Percentiles rank a stretch among this genome's conserved stretches.
Conservation (phyloP, 2,329 filamentous ascomycete genomes). For the Lachnellula willkommii region DNA sequence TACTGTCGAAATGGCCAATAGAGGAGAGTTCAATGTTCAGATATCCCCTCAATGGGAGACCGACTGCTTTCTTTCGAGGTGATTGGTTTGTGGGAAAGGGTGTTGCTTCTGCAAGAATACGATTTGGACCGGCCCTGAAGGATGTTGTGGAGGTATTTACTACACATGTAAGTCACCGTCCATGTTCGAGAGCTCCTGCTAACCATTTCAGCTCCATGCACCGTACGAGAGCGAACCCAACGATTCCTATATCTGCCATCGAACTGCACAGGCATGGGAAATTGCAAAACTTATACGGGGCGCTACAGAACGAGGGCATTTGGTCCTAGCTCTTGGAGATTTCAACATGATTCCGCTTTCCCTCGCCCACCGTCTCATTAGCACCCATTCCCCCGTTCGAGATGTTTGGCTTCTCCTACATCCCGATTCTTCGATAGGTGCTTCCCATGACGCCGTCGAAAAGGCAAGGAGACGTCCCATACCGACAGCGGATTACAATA, state of each 20-base stretch:
- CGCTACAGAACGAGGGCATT: conserved; percentile 71
- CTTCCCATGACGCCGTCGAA: conserved; percentile 63
- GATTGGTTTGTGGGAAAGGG: conserved; percentile 98
- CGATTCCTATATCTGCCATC: conserved; percentile 85
- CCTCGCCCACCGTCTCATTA: conserved; percentile 77
- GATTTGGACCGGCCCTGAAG: conserved; percentile 57
- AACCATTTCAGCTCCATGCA: conserved; percentile 63
- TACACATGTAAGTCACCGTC: conserved; percentile 62
- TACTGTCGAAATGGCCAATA: conserved; percentile 88
- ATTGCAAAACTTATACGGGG: conserved; percentile 82
- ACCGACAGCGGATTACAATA: conserved; percentile 72
- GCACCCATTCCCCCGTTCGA: conserved; percentile 67
- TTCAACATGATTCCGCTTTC: conserved; percentile 95
- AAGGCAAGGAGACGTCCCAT: conserved; percentile 58
- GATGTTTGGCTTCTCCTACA: conserved; percentile 84
- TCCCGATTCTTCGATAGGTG: conserved; percentile 76
- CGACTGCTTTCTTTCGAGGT: conserved; percentile 87
- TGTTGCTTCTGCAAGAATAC: conserved; percentile 75
- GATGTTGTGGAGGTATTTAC: conserved; percentile 86
- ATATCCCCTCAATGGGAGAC: conserved; percentile 89
- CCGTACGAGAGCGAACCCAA: conserved; percentile 75
- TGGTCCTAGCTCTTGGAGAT: conserved; percentile 83
- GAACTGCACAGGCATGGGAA: conserved; percentile 91
- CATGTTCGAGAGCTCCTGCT: conserved; percentile 21
- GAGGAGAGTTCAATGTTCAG: conserved; percentile 79